These are phyloP conservation scores for Hymenoscyphus linearis DNA, from an alignment of 2,329 filamentous ascomycete genomes.

Conservation along the genomic window DNA sequence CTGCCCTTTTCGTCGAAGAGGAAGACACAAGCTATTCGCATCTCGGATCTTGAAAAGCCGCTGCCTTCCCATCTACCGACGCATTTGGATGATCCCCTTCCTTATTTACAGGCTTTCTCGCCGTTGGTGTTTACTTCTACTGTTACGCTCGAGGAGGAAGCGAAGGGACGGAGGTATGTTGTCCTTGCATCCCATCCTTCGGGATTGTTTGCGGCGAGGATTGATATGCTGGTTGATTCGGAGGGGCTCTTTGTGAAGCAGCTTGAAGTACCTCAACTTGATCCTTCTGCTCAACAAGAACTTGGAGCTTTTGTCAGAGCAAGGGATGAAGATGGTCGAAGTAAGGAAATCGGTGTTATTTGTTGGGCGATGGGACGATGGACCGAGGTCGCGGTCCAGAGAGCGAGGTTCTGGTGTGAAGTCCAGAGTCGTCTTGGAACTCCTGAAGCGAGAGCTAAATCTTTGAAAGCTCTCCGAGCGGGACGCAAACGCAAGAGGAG, in stretches of 20 bases:
- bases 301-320: conserved; percentile 44
- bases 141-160: conserved; percentile 35
- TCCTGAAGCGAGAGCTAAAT: conserved; percentile 27
- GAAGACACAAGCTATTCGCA: conserved; percentile 21
- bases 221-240: conserved; percentile 56
- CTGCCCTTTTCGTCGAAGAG: conserved; percentile 29
- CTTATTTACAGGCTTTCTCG: conserved; percentile 67
- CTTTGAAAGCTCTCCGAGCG: conserved; percentile 12
- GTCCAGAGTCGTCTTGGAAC: conserved; percentile 45
- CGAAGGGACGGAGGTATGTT: conserved; percentile 46
- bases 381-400: conserved; percentile 53
- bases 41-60: conserved; percentile 35
- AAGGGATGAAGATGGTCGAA: conserved; percentile 37
- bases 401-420: conserved; percentile 58
- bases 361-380: conserved; percentile 67
- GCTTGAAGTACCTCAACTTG: conserved; percentile 50
- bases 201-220: conserved; percentile 50
- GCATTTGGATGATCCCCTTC: conserved; percentile 57
- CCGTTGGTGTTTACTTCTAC: conserved; percentile 57
- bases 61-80: conserved; percentile 59
- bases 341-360: conserved; percentile 53
- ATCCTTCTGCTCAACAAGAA: conserved; percentile 53
- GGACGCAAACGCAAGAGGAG: conserved; percentile 20
- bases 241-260: conserved; percentile 45
- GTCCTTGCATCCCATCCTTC: conserved; percentile 45